Evolutionary conservation across 345 rosid species (phyloP), one percentile per base, ranked within the genome.

Genomic region (Noccaea caerulescens): DNA sequence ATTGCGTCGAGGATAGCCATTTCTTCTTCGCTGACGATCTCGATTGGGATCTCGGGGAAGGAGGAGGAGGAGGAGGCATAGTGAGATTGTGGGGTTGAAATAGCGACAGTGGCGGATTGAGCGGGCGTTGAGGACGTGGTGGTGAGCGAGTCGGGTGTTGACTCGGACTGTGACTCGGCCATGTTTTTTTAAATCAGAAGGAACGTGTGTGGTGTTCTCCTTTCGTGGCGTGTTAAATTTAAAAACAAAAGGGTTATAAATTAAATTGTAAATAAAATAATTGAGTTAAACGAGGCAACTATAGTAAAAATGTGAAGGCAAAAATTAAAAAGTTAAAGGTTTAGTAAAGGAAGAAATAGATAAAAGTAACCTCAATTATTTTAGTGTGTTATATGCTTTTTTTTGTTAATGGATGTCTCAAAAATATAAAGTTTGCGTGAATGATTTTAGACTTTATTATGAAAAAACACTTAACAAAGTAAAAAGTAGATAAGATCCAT

Each of bases 1-100:
- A 94, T 94, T 0, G 92, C 85, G 27, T 92, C 96, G 25, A 88
- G 43, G 27, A 86, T 60, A 72, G 87, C 94, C 98, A 92, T 92
- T 79, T 92, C 98, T 80, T 89, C 91, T 39, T 92, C 96, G 63
- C 79, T 81, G 64, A 92, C 81, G 82, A 88, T 67, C 85, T 89
- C 96, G 78, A 87, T 80, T 72, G 87, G 86, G 85, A 92, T 84
- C 3, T 72, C 81, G 16, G 80, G 77, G 12, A 42, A 2, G 18
- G 39, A 4, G 20, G 32, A 80, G 16, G 80, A 76, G 12, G 38
- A 2, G 18, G 39, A 4, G 20, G 32, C 38, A 69, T n/a, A 65
- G 34, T 61, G 11, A 8, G 8, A 1, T 4, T 47, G 0, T 41
- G 55, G 72, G 69, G 8, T 53, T 71, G 69, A 67, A 47, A 52